phyloP scores from a whole-genome alignment of 1,284 basidiomycete species.

The Cerrena zonata region DNA sequence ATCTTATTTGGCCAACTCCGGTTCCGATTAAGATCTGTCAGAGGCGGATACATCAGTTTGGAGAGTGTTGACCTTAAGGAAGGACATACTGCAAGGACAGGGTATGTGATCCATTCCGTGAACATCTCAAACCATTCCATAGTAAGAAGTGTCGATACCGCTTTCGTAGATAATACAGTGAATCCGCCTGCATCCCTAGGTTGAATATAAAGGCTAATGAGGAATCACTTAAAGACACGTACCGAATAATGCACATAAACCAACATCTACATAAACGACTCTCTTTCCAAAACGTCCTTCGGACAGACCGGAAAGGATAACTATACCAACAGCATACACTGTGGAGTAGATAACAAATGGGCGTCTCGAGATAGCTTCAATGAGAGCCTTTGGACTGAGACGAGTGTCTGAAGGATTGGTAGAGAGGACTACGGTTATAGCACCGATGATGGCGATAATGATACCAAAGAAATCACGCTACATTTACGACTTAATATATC shows the following conservation, averaged over 20 bases:
- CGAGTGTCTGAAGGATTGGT: slow-evolving; percentile 66
- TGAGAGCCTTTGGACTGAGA: slow-evolving; percentile 64
- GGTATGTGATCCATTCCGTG: slow-evolving; percentile 74
- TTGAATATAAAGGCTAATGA: too few species aligned
- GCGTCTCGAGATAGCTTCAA: slow-evolving; percentile 63
- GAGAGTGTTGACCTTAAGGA: neutral
- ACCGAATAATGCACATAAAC: slow-evolving; percentile 84
- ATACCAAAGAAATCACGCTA: slow-evolving; percentile 86
- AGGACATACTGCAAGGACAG: slow-evolving; percentile 53
- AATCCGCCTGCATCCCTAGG: slow-evolving; percentile 68
- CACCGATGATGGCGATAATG: slow-evolving; percentile 74
- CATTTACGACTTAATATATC: neutral
- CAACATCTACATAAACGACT: slow-evolving; percentile 82
- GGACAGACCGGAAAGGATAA: slow-evolving; percentile 60
- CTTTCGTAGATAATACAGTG: slow-evolving; percentile 92
- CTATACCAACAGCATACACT: slow-evolving; percentile 51
- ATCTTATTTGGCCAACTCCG: slow-evolving; percentile 85
- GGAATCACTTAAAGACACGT: too few species aligned
- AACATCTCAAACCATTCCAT: slow-evolving; percentile 72
- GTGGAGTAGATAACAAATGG: slow-evolving; percentile 73
- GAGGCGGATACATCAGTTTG: slow-evolving; percentile 10
- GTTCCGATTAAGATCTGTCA: slow-evolving; percentile 68
- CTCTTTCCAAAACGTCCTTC: slow-evolving; percentile 53
- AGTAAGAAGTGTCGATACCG: slow-evolving; percentile 79
- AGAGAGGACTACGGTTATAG: slow-evolving; percentile 85